phyloP scores from a whole-genome alignment of 495 filamentous ascomycete genomes.

The Bombardia bombarda region DNA sequence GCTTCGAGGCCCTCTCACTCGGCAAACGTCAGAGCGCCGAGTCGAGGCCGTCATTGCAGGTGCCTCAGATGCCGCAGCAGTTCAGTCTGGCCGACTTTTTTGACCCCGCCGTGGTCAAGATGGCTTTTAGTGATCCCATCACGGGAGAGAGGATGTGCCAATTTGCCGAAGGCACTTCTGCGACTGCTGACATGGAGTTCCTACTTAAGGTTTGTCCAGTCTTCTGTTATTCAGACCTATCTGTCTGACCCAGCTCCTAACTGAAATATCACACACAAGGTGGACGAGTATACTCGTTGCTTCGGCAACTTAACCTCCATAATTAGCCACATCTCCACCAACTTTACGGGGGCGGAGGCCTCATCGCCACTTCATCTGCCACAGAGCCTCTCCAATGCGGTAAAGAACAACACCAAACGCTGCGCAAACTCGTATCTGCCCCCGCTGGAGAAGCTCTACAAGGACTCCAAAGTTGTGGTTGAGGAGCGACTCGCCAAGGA shows the following conservation, averaged over 20 bases:
- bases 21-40: not conserved
- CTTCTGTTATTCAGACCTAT: not conserved
- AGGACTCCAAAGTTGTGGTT: slow-evolving; percentile 32
- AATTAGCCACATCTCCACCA: slow-evolving; percentile 37
- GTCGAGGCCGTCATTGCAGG: slow-evolving; percentile 3
- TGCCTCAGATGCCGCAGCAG: not conserved
- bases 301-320: slow-evolving; percentile 30
- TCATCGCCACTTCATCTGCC: slow-evolving; percentile 34
- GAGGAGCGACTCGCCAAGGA: slow-evolving; percentile 34
- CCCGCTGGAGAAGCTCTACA: slow-evolving; percentile 35
- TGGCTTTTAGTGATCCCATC: slow-evolving; percentile 36
- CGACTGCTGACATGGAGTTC: slow-evolving; percentile 41
- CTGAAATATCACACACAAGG: slow-evolving; percentile 9
- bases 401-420: slow-evolving; percentile 35
- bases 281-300: slow-evolving; percentile 24
- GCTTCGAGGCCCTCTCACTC: slow-evolving; percentile 9
- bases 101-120: slow-evolving; percentile 37
- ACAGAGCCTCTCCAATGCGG: slow-evolving; percentile 17
- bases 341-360: slow-evolving; percentile 34
- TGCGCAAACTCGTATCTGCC: slow-evolving; percentile 31
- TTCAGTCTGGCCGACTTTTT: slow-evolving; percentile 33
- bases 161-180: slow-evolving; percentile 35
- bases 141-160: slow-evolving; percentile 33
- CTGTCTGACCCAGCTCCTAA: not conserved
- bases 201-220: slow-evolving; percentile 31